Conservation (phyloP, 768 basidiomycete genomes). For the Baorangia bicolor region DNA sequence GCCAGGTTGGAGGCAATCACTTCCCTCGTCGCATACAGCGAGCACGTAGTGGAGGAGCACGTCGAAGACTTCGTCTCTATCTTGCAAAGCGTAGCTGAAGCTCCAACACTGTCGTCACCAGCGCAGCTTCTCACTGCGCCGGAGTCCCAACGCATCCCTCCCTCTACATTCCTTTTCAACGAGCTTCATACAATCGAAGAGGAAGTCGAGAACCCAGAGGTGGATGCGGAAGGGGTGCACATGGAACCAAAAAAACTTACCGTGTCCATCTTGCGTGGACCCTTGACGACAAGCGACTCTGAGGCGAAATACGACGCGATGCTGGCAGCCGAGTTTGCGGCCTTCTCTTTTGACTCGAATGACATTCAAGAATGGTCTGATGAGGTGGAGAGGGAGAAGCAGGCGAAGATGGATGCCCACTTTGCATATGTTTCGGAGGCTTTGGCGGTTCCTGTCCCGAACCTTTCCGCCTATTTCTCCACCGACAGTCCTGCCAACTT, state of each 20-base stretch:
- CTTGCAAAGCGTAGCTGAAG: background rate
- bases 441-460: conserved; percentile 9
- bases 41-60: background rate
- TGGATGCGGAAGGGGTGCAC: background rate
- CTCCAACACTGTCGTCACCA: background rate
- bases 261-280: background rate
- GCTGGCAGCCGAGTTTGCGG: conserved; percentile 6
- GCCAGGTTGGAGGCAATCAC: background rate
- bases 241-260: background rate
- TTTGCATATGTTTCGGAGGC: conserved; percentile 12
- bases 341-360: conserved; percentile 10
- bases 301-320: conserved; percentile 11
- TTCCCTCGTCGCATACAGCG: background rate
- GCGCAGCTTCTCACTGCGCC: background rate
- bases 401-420: conserved; percentile 12
- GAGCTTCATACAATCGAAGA: background rate
- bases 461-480: conserved; percentile 1
- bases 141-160: background rate
- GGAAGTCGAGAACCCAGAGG: background rate
- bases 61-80: conserved; percentile 1
- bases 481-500: background rate
- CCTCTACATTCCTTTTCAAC: background rate
- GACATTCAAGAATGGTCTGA: conserved; percentile 16
- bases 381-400: conserved; percentile 10
- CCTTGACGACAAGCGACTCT: background rate